These are phyloP conservation scores for Oryza australiensis DNA, from an alignment of 176 grass and related monocot species.

Conservation along the genomic window DNA sequence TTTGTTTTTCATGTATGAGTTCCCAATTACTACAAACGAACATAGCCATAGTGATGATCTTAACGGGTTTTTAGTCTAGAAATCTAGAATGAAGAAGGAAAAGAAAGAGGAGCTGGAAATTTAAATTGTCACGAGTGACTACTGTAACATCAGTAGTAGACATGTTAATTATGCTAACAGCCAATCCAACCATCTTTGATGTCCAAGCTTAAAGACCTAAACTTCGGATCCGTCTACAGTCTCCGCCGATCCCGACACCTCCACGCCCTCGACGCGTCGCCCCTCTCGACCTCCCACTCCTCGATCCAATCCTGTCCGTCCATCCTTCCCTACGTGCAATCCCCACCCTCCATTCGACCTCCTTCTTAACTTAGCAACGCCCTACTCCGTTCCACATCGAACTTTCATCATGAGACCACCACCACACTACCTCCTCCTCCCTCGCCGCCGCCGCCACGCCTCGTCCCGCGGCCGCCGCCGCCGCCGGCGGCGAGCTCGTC, in stretches of 20 bases:
- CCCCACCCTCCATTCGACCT: neutral
- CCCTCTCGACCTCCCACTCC: neutral
- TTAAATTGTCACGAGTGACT: too few relatives aligned
- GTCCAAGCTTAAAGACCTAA: neutral
- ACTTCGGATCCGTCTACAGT: neutral
- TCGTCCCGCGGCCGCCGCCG: neutral
- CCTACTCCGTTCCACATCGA: neutral
- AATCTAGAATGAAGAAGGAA: too few relatives aligned
- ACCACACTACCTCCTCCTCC: neutral
- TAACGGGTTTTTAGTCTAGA: too few relatives aligned
- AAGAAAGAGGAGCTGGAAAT: too few relatives aligned
- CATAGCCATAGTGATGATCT: too few relatives aligned
- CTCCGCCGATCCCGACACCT: neutral
- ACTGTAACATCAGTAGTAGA: too few relatives aligned
- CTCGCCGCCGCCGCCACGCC: slow-evolving; percentile 13
- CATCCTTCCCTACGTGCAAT: neutral
- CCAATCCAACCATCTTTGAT: neutral
- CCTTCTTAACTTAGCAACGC: neutral
- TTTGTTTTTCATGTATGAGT: too few relatives aligned
- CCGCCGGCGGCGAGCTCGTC: slow-evolving; percentile 1
- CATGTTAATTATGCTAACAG: neutral
- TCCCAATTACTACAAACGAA: too few relatives aligned
- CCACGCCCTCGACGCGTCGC: neutral
- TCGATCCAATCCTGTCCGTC: slow-evolving; percentile 28
- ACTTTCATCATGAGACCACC: slow-evolving; percentile 65